These are phyloP conservation scores for Cladophialophora psammophila DNA, from an alignment of 2,329 filamentous ascomycete genomes.

Conservation along the genomic window DNA sequence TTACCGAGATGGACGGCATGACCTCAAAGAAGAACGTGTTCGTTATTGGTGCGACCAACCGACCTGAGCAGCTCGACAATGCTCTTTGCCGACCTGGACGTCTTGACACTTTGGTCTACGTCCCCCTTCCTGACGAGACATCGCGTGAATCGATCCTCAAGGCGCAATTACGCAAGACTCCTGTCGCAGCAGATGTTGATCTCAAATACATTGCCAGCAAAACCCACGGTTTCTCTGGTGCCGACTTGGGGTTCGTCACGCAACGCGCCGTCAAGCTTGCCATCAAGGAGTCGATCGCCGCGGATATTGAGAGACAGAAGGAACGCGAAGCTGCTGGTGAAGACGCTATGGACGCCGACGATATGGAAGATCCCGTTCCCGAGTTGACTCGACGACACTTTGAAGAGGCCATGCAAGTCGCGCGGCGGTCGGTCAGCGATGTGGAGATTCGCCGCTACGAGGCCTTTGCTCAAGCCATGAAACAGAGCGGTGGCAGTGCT, in stretches of 20 bases:
- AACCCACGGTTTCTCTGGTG: conserved; percentile 99
- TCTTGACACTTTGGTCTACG: conserved; percentile 98
- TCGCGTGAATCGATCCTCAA: conserved; percentile 89
- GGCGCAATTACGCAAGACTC: conserved; percentile 98
- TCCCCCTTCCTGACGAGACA: conserved; percentile 90
- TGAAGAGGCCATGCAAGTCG: conserved; percentile 97
- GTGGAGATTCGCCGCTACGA: conserved; percentile 98
- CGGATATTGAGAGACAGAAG: conserved; percentile 89
- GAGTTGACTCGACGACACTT: conserved; percentile 97
- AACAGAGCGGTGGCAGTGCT: conserved; percentile 92
- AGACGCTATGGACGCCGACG: conserved; percentile 81
- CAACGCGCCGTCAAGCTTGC: conserved; percentile 99
- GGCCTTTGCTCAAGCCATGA: conserved; percentile 98
- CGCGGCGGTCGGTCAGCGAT: conserved; percentile 90
- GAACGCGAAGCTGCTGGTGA: conserved; percentile 85
- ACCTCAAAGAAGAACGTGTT: conserved; percentile 99
- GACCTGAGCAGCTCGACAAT: conserved; percentile 97
- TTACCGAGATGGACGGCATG: conserved; percentile 99
- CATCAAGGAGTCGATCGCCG: conserved; percentile 93
- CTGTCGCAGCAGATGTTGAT: conserved; percentile 85
- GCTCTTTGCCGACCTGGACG: conserved; percentile 97
- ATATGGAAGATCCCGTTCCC: conserved; percentile 85
- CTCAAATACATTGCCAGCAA: conserved; percentile 91
- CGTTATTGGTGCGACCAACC: conserved; percentile 98
- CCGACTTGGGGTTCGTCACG: conserved; percentile 98